Base-by-base conservation (phyloP, 768 basidiomycete genomes). In the Lentinula edodes region DNA sequence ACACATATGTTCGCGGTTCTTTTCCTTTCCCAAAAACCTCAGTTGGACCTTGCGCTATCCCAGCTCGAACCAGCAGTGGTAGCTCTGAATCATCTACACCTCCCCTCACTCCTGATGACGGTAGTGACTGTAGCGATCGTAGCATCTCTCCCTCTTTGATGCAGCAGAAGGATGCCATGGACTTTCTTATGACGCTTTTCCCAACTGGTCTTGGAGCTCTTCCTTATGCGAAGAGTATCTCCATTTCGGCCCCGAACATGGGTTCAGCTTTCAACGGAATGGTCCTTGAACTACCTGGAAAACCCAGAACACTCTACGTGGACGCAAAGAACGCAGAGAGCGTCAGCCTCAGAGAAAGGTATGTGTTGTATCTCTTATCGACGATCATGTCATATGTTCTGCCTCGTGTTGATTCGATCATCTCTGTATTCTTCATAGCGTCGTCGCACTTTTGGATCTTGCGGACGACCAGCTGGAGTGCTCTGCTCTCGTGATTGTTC, bases 331-430 rank as follows among this genome's bases (percentile, higher is more conserved):
- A 84, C 65, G 89, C 91, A 36, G 84, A 88, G 61, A 80, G 84
- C 32, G 87, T 93, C 68, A 89, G 85, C 70, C 77, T 95, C 48
- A 82, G 91, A 65, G 91, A 94, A 80, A 92, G 92, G 91, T 91
- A 66, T 45, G 74, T 58, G 12, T 28, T 52, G 16, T 46, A 43
- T 55, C 52, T 38, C 38, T 56, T 41, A 34, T 18, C 43, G 55
- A 48, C 55, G 46, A 48, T 48, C 46, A 58, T 60, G 45, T 51
- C 45, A 55, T 50, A 50, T 43, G 39, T 34, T 38, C 12, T 34
- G 35, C 45, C 58, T 50, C 58, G 28, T 43, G 28, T 39, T 64
- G 56, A 65, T 62, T n/a, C 46, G 60, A 41, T 59, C 62, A 48
- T 63, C 43, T 45, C 18, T 48, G 46, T n/a, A 9, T 7, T 36